phyloP scores from a whole-genome alignment of 139 green algal species.

The Coelastrella sp. region DNA sequence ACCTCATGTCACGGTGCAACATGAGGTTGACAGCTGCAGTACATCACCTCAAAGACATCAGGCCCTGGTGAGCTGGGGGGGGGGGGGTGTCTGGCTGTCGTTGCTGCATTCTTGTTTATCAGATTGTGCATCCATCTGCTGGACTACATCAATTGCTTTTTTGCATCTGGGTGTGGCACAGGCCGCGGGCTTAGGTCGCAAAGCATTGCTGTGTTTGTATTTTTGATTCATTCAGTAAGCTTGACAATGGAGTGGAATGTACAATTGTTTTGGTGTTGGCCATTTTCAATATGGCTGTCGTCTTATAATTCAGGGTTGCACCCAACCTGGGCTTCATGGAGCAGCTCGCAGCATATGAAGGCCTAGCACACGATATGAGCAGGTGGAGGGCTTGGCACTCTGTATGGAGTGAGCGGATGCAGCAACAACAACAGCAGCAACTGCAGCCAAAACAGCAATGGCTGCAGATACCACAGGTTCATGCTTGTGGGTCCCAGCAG shows the following conservation, averaged over 20 bases:
- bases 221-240: too few species aligned
- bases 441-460: slow-evolving; percentile 34
- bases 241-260: too few species aligned
- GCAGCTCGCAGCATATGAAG: slow-evolving; percentile 55
- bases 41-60: slow-evolving; percentile 47
- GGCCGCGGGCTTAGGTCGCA: too few species aligned
- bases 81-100: too few species aligned
- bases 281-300: neutral
- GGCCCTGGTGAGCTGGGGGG: slow-evolving; percentile 55
- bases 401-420: slow-evolving; percentile 19
- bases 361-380: slow-evolving; percentile 44
- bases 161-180: too few species aligned
- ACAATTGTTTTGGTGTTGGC: too few species aligned
- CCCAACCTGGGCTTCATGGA: slow-evolving; percentile 58
- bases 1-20: slow-evolving; percentile 84
- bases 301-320: neutral
- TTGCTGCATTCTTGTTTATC: neutral
- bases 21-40: slow-evolving; percentile 70
- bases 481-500: neutral
- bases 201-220: too few species aligned
- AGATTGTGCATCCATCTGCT: neutral
- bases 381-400: slow-evolving; percentile 38
- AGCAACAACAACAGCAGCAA: neutral
- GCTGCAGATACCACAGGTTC: slow-evolving; percentile 1
- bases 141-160: neutral